Evolutionary conservation across 73 alveolate species (phyloP).

Genomic region (Effrenium voratum): DNA sequence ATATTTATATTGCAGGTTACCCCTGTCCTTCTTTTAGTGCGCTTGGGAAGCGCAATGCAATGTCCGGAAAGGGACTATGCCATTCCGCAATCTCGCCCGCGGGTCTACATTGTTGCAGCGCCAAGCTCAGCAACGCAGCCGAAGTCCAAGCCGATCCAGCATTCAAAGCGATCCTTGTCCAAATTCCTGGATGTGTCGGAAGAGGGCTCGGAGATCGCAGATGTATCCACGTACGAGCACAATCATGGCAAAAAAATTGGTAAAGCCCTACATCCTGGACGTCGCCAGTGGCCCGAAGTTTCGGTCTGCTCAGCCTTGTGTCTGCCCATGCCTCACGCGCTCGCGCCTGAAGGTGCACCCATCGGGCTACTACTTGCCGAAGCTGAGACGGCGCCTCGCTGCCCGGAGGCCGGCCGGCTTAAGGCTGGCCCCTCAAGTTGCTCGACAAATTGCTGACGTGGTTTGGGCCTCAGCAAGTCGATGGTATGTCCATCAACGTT

Average conservation of each 20-base stretch:
- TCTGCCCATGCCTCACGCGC: not conserved
- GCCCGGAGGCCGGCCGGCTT: too few relatives aligned
- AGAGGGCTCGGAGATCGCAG: not conserved
- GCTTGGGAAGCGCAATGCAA: not conserved
- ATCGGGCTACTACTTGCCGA: not conserved
- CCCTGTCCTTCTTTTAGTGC: not conserved
- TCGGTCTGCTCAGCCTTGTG: not conserved
- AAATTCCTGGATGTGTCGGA: not conserved
- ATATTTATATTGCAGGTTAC: not conserved
- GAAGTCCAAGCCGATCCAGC: not conserved
- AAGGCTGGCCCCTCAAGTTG: not conserved
- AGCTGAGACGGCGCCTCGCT: not conserved
- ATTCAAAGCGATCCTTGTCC: not conserved
- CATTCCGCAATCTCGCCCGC: not conserved
- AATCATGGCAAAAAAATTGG: not conserved
- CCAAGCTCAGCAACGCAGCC: not conserved
- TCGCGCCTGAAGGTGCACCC: not conserved
- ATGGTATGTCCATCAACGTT: too few relatives aligned
- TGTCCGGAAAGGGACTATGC: not conserved
- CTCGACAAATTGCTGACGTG: too few relatives aligned
- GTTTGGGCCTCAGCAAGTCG: too few relatives aligned
- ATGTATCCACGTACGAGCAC: not conserved
- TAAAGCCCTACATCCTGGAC: not conserved
- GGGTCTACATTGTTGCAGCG: not conserved
- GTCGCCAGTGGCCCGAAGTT: not conserved